phyloP scores from a whole-genome alignment of 2,329 filamentous ascomycete species.

The Didymella segeticola region DNA sequence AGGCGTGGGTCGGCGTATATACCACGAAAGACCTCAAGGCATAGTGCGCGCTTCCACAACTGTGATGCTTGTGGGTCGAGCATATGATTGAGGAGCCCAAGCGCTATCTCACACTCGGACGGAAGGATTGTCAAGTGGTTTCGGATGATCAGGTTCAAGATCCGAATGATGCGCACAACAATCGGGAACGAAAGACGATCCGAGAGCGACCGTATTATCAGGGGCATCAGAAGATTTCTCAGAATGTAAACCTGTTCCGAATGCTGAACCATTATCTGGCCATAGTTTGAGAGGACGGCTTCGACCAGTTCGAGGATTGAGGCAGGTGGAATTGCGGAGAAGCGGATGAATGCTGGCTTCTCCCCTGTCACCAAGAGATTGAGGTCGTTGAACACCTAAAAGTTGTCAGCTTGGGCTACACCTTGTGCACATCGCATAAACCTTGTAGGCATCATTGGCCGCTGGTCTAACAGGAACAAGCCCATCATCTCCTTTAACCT shows the following conservation, averaged over 20 bases:
- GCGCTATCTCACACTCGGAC: conserved; percentile 80
- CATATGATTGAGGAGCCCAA: conserved; percentile 82
- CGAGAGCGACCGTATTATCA: conserved; percentile 78
- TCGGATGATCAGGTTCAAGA: conserved; percentile 81
- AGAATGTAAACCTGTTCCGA: conserved; percentile 82
- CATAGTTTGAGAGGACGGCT: conserved; percentile 85
- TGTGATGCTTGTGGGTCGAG: conserved; percentile 82
- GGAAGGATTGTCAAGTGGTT: conserved; percentile 77
- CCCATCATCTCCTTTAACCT: conserved; percentile 71
- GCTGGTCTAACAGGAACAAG: conserved; percentile 73
- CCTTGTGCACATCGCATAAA: conserved; percentile 38
- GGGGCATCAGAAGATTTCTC: conserved; percentile 78
- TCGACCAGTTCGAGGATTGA: conserved; percentile 93
- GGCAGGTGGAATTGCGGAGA: conserved; percentile 77
- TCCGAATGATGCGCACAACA: conserved; percentile 80
- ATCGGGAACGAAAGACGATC: conserved; percentile 81
- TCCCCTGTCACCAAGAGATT: conserved; percentile 87
- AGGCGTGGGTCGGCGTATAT: conserved; percentile 83
- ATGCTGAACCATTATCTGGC: conserved; percentile 78
- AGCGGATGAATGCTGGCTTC: conserved; percentile 79
- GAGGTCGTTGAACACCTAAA: conserved; percentile 82
- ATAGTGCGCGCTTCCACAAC: conserved; percentile 85
- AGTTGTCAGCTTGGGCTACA: conserved; percentile 13
- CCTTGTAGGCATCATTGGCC: conserved; percentile 83
- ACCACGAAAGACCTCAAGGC: conserved; percentile 88